phyloP scores from a whole-genome alignment of 2,329 filamentous ascomycete genomes.

The Westerdykella ornata region DNA sequence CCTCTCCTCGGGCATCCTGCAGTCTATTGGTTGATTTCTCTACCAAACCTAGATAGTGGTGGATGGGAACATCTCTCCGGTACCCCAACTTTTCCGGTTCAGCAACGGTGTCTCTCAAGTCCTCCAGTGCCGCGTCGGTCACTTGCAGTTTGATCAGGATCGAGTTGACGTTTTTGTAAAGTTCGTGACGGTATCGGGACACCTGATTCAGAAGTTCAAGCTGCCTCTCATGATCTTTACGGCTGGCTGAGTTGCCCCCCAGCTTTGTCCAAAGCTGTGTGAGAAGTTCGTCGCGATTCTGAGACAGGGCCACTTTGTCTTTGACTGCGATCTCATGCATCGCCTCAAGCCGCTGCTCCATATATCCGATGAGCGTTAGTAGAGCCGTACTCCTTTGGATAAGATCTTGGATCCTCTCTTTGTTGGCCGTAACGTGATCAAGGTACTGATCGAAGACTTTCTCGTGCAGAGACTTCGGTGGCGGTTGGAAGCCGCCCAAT shows the following conservation, averaged over 20 bases:
- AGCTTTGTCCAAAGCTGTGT: slow-evolving; percentile 67
- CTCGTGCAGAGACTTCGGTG: slow-evolving; percentile 29
- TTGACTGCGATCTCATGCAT: slow-evolving; percentile 64
- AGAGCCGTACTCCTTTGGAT: slow-evolving; percentile 66
- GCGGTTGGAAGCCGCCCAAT: slow-evolving; percentile 52
- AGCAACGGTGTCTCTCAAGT: slow-evolving; percentile 64
- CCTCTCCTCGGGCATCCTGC: slow-evolving; percentile 56
- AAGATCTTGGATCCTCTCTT: slow-evolving; percentile 60
- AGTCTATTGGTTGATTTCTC: slow-evolving; percentile 65
- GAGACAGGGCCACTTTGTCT: slow-evolving; percentile 54
- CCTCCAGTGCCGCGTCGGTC: slow-evolving; percentile 64
- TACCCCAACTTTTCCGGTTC: slow-evolving; percentile 56
- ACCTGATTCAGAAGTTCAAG: slow-evolving; percentile 60
- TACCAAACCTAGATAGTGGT: slow-evolving; percentile 70
- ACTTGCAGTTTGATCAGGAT: slow-evolving; percentile 67
- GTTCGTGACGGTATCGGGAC: slow-evolving; percentile 57
- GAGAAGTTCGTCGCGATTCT: slow-evolving; percentile 59
- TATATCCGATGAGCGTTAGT: slow-evolving; percentile 56
- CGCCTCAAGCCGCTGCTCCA: slow-evolving; percentile 62
- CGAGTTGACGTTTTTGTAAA: slow-evolving; percentile 60
- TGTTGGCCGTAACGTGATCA: slow-evolving; percentile 62
- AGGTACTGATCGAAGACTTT: slow-evolving; percentile 68
- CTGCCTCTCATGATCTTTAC: slow-evolving; percentile 57
- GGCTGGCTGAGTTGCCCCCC: slow-evolving; percentile 58
- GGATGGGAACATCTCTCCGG: slow-evolving; percentile 54